Evolutionary conservation across 345 rosid genomes (phyloP), one percentile per base, ranked within the genome.

Genomic region (Passiflora organensis): DNA sequence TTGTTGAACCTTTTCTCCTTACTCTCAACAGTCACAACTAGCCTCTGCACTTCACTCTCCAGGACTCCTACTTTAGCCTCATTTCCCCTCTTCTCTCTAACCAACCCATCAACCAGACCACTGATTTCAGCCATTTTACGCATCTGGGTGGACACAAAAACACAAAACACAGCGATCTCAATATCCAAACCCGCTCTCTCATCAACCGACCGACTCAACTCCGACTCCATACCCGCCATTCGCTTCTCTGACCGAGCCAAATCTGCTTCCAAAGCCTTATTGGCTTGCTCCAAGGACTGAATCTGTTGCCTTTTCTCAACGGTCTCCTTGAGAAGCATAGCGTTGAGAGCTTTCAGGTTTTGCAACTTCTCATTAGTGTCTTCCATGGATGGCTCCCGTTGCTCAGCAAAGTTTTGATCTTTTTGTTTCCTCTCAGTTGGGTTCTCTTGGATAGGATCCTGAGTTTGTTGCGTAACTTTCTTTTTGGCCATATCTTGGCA

Each of bases 331-430:
- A 88, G 42, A 45, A 91, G 91, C 28, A 76, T 2, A 16, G 46
- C 50, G 71, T 86, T 86, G 49, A 88, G 89, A 32, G 74, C 58
- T 64, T 80, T 84, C 52, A 91, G 68, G 58, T 42, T 75, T 53
- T 75, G 73, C 10, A 85, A 48, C 67, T 67, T 77, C 67, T 81
- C 85, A 4, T 54, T 23, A 23, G 62, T 41, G 18, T 81, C 79
- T 42, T 82, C 87, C 74, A 48, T 58, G 54, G 74, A 36, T 28
- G 64, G 32, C 1, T 67, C 53, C 14, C 45, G 64, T 13, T 66
- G 20, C 43, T 53, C 34, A 48, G 37, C 36, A 2, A 42, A 43
- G 51, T 59, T 16, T 56, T 57, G 48, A 39, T 10, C 54, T 41
- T 56, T 19, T 59, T 57, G 53, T 44, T 14, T 19, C 43, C 52